Evolutionary conservation across 2,329 filamentous ascomycete genomes (phyloP).

Genomic region (Aspergillus udagawae): DNA sequence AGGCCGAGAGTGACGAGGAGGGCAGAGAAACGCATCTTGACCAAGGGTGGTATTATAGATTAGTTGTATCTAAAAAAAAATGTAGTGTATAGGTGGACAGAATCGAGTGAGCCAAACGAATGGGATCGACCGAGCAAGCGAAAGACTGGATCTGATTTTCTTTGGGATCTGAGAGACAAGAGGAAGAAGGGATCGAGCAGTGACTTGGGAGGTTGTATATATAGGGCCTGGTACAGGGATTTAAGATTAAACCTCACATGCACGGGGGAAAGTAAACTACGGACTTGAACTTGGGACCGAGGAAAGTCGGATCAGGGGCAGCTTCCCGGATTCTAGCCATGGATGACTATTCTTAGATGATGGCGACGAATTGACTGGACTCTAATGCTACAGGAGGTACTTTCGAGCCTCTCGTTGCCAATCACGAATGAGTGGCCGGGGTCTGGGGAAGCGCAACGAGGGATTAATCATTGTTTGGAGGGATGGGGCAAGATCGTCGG

Average conservation of each 20-base stretch:
- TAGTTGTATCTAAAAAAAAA: not conserved
- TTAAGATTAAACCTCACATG: slow-evolving; percentile 10
- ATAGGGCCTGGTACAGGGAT: slow-evolving; percentile 3
- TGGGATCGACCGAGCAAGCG: slow-evolving; percentile 9
- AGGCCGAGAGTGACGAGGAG: slow-evolving; percentile 20
- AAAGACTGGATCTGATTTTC: slow-evolving; percentile 13
- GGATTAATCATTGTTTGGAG: slow-evolving; percentile 5
- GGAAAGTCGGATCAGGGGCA: slow-evolving; percentile 8
- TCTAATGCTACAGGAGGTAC: not conserved
- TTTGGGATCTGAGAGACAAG: not conserved
- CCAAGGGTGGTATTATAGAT: slow-evolving; percentile 9
- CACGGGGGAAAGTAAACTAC: not conserved
- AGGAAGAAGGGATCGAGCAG: not conserved
- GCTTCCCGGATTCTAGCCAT: not conserved
- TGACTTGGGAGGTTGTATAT: slow-evolving; percentile 6
- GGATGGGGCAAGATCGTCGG: slow-evolving; percentile 9
- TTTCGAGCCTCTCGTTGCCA: not conserved
- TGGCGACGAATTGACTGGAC: not conserved
- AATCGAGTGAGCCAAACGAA: slow-evolving; percentile 10
- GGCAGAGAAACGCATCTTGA: slow-evolving; percentile 23
- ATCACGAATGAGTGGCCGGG: not conserved
- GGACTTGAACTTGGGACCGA: slow-evolving; percentile 1
- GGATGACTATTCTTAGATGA: not conserved
- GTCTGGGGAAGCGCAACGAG: slow-evolving; percentile 3
- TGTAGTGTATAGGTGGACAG: not conserved